Evolutionary conservation across 176 grass and related monocot species (phyloP).

Genomic region (Canna indica): DNA sequence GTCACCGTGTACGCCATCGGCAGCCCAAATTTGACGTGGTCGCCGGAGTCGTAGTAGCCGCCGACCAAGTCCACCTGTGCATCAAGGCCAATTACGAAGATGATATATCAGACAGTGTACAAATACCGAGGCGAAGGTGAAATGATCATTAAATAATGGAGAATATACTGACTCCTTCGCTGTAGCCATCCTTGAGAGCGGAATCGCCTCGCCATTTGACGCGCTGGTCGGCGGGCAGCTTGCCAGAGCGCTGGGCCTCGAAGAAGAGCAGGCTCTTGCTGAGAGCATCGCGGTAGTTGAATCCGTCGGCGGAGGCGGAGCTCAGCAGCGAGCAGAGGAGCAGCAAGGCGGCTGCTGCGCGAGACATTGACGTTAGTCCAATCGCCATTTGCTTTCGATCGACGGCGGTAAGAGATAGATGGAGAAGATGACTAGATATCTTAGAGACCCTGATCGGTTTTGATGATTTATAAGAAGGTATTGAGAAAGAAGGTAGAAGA

Average conservation of each 20-base stretch:
- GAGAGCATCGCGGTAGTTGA: conserved; percentile 60
- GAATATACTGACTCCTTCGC: not conserved
- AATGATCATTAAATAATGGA: no score
- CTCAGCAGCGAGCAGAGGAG: conserved; percentile 16
- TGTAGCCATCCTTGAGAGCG: conserved; percentile 57
- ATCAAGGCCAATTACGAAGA: no score
- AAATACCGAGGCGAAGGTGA: no score
- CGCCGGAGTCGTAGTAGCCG: conserved; percentile 86
- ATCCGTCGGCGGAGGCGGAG: not conserved
- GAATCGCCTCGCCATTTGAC: conserved; percentile 86
- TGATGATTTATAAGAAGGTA: no score
- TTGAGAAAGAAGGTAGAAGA: no score
- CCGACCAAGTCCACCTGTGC: conserved; percentile 88
- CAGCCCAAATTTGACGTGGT: conserved; percentile 90
- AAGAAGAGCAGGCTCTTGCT: conserved; percentile 74
- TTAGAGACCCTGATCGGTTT: no score
- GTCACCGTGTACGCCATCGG: conserved; percentile 78
- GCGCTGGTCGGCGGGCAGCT: conserved; percentile 54
- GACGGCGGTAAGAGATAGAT: not conserved
- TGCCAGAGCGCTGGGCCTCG: conserved; percentile 78
- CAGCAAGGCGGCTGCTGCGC: conserved; percentile 27
- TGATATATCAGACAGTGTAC: no score
- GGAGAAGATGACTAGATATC: not conserved
- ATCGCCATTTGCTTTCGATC: not conserved
- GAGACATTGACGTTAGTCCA: not conserved